Evolutionary conservation across 2,329 filamentous ascomycete genomes (phyloP).

Genomic region (Diaporthe aspalathi): DNA sequence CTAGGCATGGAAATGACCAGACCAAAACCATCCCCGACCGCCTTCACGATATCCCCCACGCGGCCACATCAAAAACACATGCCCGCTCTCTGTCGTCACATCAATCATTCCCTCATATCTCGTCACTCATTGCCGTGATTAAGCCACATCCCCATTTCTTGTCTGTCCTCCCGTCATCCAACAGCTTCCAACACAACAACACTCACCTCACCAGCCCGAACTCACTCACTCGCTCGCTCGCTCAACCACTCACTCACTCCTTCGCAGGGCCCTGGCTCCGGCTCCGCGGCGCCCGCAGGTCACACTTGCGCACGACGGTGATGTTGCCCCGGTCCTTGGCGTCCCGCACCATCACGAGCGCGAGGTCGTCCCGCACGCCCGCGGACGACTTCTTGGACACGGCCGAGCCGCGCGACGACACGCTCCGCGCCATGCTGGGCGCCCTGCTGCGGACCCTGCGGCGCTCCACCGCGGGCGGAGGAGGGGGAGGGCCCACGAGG

Average conservation of each 20-base stretch:
- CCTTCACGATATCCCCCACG: background rate
- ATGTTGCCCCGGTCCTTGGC: constrained; percentile 34
- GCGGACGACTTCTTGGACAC: constrained; percentile 12
- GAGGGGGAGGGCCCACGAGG: background rate
- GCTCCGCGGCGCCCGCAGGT: constrained; percentile 31
- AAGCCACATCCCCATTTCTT: too few relatives aligned
- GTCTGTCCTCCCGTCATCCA: too few relatives aligned
- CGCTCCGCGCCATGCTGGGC: constrained; percentile 37
- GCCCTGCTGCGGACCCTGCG: constrained; percentile 36
- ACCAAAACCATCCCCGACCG: constrained; percentile 1
- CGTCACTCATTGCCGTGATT: background rate
- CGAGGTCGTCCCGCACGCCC: constrained; percentile 34
- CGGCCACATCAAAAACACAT: background rate
- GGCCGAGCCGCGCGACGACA: constrained; percentile 36
- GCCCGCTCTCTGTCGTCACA: background rate
- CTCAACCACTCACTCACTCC: constrained; percentile 21
- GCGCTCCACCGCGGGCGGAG: constrained; percentile 2
- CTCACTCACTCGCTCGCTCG: too few relatives aligned
- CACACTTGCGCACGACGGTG: constrained; percentile 37
- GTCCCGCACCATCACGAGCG: constrained; percentile 38
- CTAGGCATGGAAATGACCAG: constrained; percentile 21
- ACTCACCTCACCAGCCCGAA: too few relatives aligned
- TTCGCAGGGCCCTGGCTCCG: constrained; percentile 35
- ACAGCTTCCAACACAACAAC: background rate
- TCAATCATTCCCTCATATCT: constrained; percentile 10